Evolutionary conservation across 805 yeast species (phyloP).

Genomic region (Wickerhamiella kurtzmanii): DNA sequence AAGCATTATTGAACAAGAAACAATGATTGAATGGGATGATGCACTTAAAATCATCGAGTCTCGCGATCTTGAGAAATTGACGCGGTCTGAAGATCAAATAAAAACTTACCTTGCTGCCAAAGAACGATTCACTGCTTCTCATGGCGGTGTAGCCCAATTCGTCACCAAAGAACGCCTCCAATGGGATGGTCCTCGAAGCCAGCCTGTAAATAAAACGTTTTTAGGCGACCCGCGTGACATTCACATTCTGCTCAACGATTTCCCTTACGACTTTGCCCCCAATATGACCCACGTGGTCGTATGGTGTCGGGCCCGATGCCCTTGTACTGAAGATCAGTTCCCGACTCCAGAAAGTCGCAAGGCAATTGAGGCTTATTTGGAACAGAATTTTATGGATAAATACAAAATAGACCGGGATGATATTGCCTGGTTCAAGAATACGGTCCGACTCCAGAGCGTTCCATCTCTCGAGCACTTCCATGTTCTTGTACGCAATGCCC

Average conservation of each 20-base stretch:
- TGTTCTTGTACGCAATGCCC: slow-evolving; percentile 30
- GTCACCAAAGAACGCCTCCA: slow-evolving; percentile 17
- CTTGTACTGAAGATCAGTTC: slow-evolving; percentile 30
- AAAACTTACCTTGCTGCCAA: slow-evolving; percentile 20
- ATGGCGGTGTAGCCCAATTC: slow-evolving; percentile 21
- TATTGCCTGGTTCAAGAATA: slow-evolving; percentile 44
- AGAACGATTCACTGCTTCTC: slow-evolving; percentile 6
- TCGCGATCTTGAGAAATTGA: slow-evolving; percentile 17
- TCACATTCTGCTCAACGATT: slow-evolving; percentile 38
- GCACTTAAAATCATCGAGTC: slow-evolving; percentile 8
- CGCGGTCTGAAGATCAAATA: slow-evolving; percentile 21
- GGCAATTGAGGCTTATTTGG: slow-evolving; percentile 31
- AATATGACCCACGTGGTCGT: slow-evolving; percentile 41
- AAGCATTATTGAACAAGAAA: neutral
- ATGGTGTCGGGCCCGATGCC: slow-evolving; percentile 39
- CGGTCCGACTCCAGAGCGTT: slow-evolving; percentile 43
- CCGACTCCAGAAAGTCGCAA: slow-evolving; percentile 26
- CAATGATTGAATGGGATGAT: slow-evolving; percentile 14
- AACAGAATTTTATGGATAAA: slow-evolving; percentile 29
- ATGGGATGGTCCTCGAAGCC: slow-evolving; percentile 17
- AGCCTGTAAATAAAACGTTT: slow-evolving; percentile 4
- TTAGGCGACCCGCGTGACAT: slow-evolving; percentile 26
- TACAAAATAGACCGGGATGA: slow-evolving; percentile 28
- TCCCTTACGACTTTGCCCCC: slow-evolving; percentile 40
- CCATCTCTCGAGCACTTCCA: slow-evolving; percentile 45